Evolutionary conservation across 495 filamentous ascomycete genomes (phyloP).

Genomic region (Cercophora newfieldiana): DNA sequence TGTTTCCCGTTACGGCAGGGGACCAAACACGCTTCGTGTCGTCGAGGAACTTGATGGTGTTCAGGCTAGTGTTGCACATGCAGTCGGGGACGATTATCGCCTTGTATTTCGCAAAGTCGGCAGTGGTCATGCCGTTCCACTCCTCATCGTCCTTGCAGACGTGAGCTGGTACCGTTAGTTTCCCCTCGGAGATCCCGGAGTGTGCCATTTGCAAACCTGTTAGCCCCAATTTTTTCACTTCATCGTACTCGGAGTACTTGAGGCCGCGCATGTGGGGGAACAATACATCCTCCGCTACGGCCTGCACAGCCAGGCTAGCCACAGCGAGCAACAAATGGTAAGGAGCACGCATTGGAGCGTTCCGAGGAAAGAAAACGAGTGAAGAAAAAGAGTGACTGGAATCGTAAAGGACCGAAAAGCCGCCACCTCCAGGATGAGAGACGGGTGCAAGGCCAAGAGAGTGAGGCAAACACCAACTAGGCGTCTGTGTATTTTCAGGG

Average conservation of each 20-base stretch:
- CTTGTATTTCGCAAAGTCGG: conserved; percentile 35
- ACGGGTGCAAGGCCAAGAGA: conserved; percentile 7
- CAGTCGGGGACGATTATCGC: conserved; percentile 33
- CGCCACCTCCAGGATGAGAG: conserved; percentile 18
- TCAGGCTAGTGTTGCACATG: conserved; percentile 29
- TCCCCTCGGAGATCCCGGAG: neutral
- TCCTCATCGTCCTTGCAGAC: conserved; percentile 30
- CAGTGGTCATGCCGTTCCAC: conserved; percentile 35
- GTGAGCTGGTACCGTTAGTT: conserved; percentile 29
- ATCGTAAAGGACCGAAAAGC: conserved; percentile 5
- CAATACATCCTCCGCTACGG: conserved; percentile 20
- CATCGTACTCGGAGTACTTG: conserved; percentile 24
- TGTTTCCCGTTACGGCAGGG: conserved; percentile 35
- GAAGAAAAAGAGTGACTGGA: conserved; percentile 12
- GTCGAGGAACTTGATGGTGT: conserved; percentile 31
- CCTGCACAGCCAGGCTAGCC: conserved; percentile 20
- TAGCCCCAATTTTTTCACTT: conserved; percentile 18
- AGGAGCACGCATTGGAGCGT: conserved; percentile 22
- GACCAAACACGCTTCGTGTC: conserved; percentile 33
- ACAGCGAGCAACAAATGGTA: conserved; percentile 21
- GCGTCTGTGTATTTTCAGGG: neutral
- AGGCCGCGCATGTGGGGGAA: conserved; percentile 25
- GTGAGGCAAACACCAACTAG: neutral
- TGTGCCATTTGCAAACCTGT: conserved; percentile 22
- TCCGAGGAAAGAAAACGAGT: neutral